Evolutionary conservation across 768 basidiomycete genomes (phyloP).

Genomic region (Hygrophorus pudorinus): DNA sequence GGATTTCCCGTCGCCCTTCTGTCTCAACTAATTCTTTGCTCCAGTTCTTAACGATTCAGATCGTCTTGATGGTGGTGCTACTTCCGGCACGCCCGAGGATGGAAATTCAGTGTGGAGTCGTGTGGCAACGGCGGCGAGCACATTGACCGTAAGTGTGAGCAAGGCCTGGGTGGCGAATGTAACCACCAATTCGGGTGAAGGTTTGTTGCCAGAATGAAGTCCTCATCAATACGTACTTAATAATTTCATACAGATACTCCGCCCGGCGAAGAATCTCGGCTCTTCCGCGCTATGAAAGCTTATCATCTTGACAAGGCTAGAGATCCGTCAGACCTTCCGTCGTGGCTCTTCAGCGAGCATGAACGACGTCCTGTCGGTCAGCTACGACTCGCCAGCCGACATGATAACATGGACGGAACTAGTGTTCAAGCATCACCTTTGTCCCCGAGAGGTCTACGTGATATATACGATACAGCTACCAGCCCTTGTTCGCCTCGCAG

Average conservation of each 20-base stretch:
- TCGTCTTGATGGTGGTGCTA: constrained; percentile 2
- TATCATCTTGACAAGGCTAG: constrained; percentile 56
- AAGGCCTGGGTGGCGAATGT: constrained; percentile 45
- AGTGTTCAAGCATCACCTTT: too few species aligned
- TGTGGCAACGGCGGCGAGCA: constrained; percentile 42
- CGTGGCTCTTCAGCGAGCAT: constrained; percentile 53
- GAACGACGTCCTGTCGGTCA: constrained; percentile 30
- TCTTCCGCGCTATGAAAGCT: constrained; percentile 56
- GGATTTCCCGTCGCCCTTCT: neutral
- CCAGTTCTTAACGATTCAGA: neutral
- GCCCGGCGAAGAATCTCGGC: constrained; percentile 46
- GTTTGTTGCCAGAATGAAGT: constrained; percentile 16
- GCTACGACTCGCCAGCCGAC: constrained; percentile 10
- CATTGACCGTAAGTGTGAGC: constrained; percentile 45
- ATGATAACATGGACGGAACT: constrained; percentile 10
- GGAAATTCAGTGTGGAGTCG: constrained; percentile 46
- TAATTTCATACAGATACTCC: constrained; percentile 29
- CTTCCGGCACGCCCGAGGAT: constrained; percentile 17
- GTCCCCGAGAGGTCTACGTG: constrained; percentile 21
- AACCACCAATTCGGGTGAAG: constrained; percentile 32
- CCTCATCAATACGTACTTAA: neutral
- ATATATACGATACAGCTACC: constrained; percentile 27
- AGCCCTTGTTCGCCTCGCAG: constrained; percentile 1
- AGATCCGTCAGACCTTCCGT: constrained; percentile 46
- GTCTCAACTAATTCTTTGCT: neutral